Percentiles rank a stretch among this genome's conserved stretches.
These are phyloP conservation scores for Pythium utonaiense DNA, from an alignment of 352 stramenopile species.

Conservation along the genomic window DNA sequence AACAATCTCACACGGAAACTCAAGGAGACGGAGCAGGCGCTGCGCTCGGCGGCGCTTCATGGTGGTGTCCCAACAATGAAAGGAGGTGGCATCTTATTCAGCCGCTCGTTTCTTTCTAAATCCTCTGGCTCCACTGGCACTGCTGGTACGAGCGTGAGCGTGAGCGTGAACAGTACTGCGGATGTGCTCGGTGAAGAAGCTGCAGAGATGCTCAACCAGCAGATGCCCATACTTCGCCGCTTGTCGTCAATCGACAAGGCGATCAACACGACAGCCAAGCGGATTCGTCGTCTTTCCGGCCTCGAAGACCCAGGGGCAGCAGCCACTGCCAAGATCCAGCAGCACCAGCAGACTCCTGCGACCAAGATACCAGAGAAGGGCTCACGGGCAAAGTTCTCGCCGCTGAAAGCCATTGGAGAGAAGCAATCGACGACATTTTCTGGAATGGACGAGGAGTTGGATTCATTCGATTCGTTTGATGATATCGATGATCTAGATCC, in stretches of 20 bases:
- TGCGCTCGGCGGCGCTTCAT: slow-evolving; percentile 32
- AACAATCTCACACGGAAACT: slow-evolving; percentile 62
- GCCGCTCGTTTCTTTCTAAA: slow-evolving; percentile 23
- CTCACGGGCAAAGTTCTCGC: slow-evolving; percentile 27
- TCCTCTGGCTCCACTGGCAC: background rate
- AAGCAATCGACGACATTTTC: slow-evolving; percentile 9
- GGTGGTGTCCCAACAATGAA: slow-evolving; percentile 18
- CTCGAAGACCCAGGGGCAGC: slow-evolving; percentile 15
- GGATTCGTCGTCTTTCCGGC: slow-evolving; percentile 46
- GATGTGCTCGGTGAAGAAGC: slow-evolving; percentile 21
- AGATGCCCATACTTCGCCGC: slow-evolving; percentile 30
- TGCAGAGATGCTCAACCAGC: slow-evolving; percentile 8
- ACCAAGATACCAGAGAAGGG: background rate
- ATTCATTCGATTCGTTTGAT: slow-evolving; percentile 19
- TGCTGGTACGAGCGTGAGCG: background rate
- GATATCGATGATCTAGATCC: slow-evolving; percentile 20
- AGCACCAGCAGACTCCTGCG: background rate
- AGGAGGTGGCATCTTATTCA: slow-evolving; percentile 11
- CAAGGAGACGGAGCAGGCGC: slow-evolving; percentile 54
- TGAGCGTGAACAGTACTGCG: background rate
- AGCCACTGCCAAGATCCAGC: background rate
- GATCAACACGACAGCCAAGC: slow-evolving; percentile 60
- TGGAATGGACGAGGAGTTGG: background rate
- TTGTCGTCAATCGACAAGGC: slow-evolving; percentile 59
- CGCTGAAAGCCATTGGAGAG: slow-evolving; percentile 39